Evolutionary conservation across 441 rosid genomes (phyloP).

Genomic region (Euphorbia schlechtendalii): DNA sequence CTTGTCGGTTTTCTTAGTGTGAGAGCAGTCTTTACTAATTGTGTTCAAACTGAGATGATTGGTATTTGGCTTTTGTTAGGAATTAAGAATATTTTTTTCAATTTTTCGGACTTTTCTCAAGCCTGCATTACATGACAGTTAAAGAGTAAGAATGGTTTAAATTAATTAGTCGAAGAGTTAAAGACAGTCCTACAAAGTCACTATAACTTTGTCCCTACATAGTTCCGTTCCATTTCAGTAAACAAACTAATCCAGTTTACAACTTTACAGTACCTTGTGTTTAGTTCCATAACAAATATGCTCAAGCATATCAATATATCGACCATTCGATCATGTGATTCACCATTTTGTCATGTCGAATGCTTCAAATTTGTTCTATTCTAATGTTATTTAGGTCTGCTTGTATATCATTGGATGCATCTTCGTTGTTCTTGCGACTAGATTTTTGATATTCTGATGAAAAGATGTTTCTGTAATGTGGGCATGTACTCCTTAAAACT

Average conservation of each 20-base stretch:
- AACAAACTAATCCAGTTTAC: constrained; percentile 1
- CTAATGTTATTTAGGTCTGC: not conserved
- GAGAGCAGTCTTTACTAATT: no score
- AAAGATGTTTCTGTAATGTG: not conserved
- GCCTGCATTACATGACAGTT: not conserved
- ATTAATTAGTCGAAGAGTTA: not conserved
- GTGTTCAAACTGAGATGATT: not conserved
- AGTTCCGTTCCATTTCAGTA: not conserved
- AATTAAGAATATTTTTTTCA: no score
- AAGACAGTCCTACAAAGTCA: not conserved
- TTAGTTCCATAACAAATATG: not conserved
- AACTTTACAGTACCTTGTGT: no score
- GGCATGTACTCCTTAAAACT: not conserved
- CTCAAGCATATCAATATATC: not conserved
- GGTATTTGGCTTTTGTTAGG: not conserved
- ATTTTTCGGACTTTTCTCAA: not conserved
- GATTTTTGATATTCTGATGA: not conserved
- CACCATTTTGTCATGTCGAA: not conserved
- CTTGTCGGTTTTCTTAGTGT: not conserved
- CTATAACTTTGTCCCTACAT: not conserved
- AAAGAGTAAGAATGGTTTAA: not conserved
- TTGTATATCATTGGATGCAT: not conserved
- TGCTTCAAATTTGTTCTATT: not conserved
- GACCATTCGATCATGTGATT: not conserved
- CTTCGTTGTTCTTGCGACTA: not conserved